A percentile compares a stretch with the other conserved stretches of the same genome.
Conservation (phyloP, 805 yeast species). For the Yarrowia sp. region DNA sequence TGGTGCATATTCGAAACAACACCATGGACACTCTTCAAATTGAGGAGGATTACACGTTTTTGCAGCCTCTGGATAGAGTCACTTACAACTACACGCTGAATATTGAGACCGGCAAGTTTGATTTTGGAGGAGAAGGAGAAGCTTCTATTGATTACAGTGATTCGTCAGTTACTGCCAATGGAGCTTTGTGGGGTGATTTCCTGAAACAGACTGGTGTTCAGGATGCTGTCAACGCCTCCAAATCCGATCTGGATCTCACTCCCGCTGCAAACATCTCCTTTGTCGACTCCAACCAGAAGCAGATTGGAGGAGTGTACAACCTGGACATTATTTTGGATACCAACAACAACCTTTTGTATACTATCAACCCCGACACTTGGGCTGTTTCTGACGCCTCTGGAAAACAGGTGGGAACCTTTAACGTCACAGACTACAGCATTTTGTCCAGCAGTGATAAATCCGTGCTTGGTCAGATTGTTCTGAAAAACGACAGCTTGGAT, state of each 20-base stretch:
- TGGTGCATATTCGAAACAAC: background rate
- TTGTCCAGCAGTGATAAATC: background rate
- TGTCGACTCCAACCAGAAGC: background rate
- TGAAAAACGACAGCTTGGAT: background rate
- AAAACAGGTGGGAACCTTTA: background rate
- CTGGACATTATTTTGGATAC: background rate
- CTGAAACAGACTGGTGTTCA: background rate
- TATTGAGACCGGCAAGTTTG: background rate
- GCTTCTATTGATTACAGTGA: background rate
- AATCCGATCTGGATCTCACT: background rate
- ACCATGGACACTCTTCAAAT: conserved; percentile 2
- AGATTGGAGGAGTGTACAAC: conserved; percentile 7
- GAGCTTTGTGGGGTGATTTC: background rate
- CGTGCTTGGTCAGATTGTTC: conserved; percentile 1
- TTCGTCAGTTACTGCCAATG: background rate
- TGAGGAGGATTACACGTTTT: background rate
- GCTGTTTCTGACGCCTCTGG: background rate
- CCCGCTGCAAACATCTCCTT: background rate
- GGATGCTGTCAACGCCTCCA: background rate
- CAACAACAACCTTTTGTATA: background rate
- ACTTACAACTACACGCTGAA: background rate
- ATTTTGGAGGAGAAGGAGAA: background rate
- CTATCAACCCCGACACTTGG: background rate
- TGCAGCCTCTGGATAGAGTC: background rate
- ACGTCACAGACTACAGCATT: background rate